Base-by-base conservation (phyloP, 1,284 basidiomycete genomes). In the Farysia itapuensis region DNA sequence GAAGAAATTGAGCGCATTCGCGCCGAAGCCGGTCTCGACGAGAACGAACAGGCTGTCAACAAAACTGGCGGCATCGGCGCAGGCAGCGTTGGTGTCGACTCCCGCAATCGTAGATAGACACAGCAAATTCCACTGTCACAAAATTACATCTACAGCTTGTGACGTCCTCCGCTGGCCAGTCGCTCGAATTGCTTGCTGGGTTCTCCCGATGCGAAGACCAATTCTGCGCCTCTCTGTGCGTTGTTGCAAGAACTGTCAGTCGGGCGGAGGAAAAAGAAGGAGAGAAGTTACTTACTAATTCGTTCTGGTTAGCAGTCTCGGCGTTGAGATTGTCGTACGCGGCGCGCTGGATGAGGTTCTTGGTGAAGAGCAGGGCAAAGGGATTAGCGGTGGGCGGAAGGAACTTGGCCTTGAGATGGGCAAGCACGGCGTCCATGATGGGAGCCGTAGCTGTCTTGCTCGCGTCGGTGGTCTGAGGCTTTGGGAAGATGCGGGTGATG, bases 11-110 rank as follows among this genome's bases (percentile, higher is more conserved):
- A 91, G 72, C 85, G 83, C 44, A 92, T 93, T 39, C 79, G 92
- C 41, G 83, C 83, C 13, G 89, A 90, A 64, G 90, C 91, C 0
- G 91, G 90, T 2, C 77, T 94, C 41, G 90, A 94, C 50, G 87
- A 89, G 43, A 86, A 88, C 7, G 90, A 91, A 54, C 86, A 51
- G 5, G 42, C 44, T 2, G 59, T 63, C 15, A 57, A 52, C 31
- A 54, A 58, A 41, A 44, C 48, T n/a, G 53, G 59, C 15, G 60
- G 54, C 16, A 59, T 54, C 30, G 53, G 53, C 5, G 46, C 54
- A 0, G 60, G 60, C 18, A 58, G 52, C 26, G 52, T 51, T 4
- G 60, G 60, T 34, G 50, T 59, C 3, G 60, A 64, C 41, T 64
- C 60, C 22, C 46, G 60, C 20, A 64, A 64, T 20, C 31, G 60